These are phyloP conservation scores for Rhododendron henanense DNA, from an alignment of 148 eudicot species.

Conservation along the genomic window DNA sequence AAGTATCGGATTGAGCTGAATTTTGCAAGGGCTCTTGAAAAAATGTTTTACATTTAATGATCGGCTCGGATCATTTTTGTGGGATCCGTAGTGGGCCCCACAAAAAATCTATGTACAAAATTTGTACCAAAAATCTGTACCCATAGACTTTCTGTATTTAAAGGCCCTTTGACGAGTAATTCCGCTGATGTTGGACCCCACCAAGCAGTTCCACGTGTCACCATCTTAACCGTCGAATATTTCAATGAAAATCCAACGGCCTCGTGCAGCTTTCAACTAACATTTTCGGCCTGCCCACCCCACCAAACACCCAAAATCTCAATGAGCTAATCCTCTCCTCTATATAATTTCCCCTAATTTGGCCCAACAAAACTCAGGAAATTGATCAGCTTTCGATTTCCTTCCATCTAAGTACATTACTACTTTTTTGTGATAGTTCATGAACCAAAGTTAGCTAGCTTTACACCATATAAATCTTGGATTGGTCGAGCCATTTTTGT, in stretches of 20 bases:
- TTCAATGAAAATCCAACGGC: conserved; percentile 11
- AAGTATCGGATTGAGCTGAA: too few species aligned
- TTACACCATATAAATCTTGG: too few species aligned
- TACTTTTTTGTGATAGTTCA: not conserved
- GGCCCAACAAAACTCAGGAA: conserved; percentile 12
- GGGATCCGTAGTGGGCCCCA: too few species aligned
- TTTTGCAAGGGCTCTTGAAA: too few species aligned
- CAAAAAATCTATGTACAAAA: too few species aligned
- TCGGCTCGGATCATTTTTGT: too few species aligned
- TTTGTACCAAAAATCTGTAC: too few species aligned
- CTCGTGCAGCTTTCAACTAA: conserved; percentile 10
- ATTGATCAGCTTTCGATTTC: conserved; percentile 15
- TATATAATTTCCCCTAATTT: not conserved
- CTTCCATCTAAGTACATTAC: not conserved
- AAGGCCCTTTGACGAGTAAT: too few species aligned
- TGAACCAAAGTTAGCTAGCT: not conserved
- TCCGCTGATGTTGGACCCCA: too few species aligned
- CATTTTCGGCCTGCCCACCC: not conserved
- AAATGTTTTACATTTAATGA: too few species aligned
- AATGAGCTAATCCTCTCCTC: not conserved
- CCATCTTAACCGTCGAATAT: not conserved
- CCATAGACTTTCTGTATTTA: too few species aligned
- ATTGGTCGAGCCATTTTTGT: too few species aligned
- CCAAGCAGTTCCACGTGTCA: conserved; percentile 5
- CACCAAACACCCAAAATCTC: not conserved